Conservation (phyloP, 129 eudicot genomes). For the Lonicera japonica region DNA sequence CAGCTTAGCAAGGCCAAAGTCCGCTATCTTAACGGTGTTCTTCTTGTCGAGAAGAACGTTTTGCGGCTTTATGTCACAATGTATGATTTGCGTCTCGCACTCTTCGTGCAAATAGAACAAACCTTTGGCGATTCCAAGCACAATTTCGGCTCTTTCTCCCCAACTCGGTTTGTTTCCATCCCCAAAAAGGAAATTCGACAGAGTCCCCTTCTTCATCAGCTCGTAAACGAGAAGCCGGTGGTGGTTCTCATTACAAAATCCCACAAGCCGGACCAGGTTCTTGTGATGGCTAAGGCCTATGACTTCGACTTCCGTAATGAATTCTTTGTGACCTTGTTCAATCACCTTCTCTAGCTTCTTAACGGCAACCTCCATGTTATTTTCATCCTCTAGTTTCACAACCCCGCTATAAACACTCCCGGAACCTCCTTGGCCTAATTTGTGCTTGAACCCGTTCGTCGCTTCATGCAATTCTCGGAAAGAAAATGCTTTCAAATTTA, state of each 20-base stretch:
- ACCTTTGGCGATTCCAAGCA: conserved; percentile 6
- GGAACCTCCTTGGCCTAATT: conserved; percentile 6
- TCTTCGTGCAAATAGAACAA: conserved; percentile 11
- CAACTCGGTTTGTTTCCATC: conserved; percentile 6
- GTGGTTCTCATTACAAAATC: conserved; percentile 4
- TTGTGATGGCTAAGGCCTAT: conserved; percentile 9
- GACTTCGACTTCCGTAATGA: conserved; percentile 5
- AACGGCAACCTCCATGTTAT: background rate
- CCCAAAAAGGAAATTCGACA: background rate
- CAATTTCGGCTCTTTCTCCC: conserved; percentile 9
- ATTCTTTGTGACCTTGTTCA: conserved; percentile 11
- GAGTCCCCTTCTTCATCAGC: conserved; percentile 8
- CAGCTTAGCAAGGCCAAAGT: conserved; percentile 11
- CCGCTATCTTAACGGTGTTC: background rate
- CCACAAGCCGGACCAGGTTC: conserved; percentile 5
- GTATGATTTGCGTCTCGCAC: conserved; percentile 14
- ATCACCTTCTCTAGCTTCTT: conserved; percentile 15
- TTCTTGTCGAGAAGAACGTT: conserved; percentile 11
- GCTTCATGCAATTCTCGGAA: conserved; percentile 5
- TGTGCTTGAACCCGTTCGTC: conserved; percentile 12
- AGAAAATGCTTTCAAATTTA: conserved; percentile 7
- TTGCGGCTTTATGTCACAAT: conserved; percentile 16
- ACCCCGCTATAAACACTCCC: conserved; percentile 7
- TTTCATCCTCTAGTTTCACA: background rate
- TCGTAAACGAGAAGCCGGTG: conserved; percentile 12